Percentiles rank a stretch among this genome's conserved stretches.
phyloP scores from a whole-genome alignment of 495 filamentous ascomycete genomes.

The Talaromyces nanjingensis region DNA sequence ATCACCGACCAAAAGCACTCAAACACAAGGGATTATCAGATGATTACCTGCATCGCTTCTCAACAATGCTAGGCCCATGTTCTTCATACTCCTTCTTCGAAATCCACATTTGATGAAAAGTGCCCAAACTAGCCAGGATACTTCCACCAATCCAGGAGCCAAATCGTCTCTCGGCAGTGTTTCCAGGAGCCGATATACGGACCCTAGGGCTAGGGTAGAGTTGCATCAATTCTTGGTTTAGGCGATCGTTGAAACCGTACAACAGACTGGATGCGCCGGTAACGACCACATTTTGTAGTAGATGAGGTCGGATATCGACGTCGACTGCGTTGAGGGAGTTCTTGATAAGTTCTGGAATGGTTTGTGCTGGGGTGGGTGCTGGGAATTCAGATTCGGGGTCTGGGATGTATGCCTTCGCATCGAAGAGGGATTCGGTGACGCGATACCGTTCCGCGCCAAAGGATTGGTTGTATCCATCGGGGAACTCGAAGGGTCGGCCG shows the following conservation, averaged over 20 bases:
- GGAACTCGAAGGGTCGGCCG: conserved; percentile 89
- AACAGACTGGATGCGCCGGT: conserved; percentile 79
- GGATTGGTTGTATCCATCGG: conserved; percentile 89
- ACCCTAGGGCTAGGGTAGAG: conserved; percentile 78
- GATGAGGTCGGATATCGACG: conserved; percentile 74
- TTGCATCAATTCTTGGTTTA: conserved; percentile 72
- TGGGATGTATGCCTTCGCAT: conserved; percentile 54
- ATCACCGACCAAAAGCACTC: not conserved
- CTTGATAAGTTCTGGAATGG: conserved; percentile 71
- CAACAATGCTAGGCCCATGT: conserved; percentile 51
- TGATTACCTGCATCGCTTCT: conserved; percentile 51
- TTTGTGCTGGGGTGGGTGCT: conserved; percentile 57
- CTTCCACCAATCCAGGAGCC: conserved; percentile 95
- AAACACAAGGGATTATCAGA: not conserved
- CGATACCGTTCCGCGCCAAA: conserved; percentile 81
- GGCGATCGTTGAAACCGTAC: conserved; percentile 81
- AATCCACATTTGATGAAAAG: conserved; percentile 99
- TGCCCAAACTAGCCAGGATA: conserved; percentile 90
- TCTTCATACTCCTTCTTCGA: conserved; percentile 61
- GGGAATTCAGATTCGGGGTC: conserved; percentile 39
- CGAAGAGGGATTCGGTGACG: conserved; percentile 82
- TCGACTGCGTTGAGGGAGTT: conserved; percentile 72
- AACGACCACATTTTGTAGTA: conserved; percentile 87
- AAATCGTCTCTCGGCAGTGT: conserved; percentile 79
- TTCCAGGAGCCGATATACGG: conserved; percentile 76